These are phyloP conservation scores for Mycena belliarum DNA, from an alignment of 768 basidiomycete species.

Conservation along the genomic window DNA sequence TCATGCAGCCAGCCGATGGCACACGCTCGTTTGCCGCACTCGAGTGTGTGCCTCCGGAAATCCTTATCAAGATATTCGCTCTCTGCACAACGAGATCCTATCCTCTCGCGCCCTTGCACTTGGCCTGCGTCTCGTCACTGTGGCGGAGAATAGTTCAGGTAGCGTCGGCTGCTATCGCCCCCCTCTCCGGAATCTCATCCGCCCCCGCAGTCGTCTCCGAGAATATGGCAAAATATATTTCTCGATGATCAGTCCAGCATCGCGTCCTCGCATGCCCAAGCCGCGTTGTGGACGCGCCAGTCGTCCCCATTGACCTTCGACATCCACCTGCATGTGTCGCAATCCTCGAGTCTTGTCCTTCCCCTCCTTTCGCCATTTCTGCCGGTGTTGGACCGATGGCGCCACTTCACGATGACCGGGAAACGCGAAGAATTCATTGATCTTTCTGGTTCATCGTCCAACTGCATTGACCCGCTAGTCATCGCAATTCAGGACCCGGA, in stretches of 20 bases:
- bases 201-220: constrained; percentile 44
- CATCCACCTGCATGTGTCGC: constrained; percentile 47
- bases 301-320: constrained; percentile 57
- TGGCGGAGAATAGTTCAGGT: constrained; percentile 55
- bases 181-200: background rate
- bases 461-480: constrained; percentile 37
- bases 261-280: constrained; percentile 45
- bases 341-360: constrained; percentile 52
- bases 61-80: constrained; percentile 64
- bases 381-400: constrained; percentile 58
- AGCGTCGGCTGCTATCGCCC: background rate
- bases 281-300: constrained; percentile 52
- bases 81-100: constrained; percentile 39
- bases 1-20: background rate
- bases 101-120: constrained; percentile 47
- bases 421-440: constrained; percentile 37
- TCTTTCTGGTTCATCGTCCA: constrained; percentile 27
- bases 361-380: constrained; percentile 67
- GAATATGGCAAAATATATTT: constrained; percentile 59
- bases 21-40: constrained; percentile 14
- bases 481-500: constrained; percentile 37
- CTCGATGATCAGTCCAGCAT: constrained; percentile 45
- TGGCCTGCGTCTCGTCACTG: constrained; percentile 55
- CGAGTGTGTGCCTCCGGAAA: constrained; percentile 53
- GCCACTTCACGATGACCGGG: constrained; percentile 46